Base-by-base conservation (phyloP, 2,329 filamentous ascomycete species). In the Colletotrichum orchidophilum region DNA sequence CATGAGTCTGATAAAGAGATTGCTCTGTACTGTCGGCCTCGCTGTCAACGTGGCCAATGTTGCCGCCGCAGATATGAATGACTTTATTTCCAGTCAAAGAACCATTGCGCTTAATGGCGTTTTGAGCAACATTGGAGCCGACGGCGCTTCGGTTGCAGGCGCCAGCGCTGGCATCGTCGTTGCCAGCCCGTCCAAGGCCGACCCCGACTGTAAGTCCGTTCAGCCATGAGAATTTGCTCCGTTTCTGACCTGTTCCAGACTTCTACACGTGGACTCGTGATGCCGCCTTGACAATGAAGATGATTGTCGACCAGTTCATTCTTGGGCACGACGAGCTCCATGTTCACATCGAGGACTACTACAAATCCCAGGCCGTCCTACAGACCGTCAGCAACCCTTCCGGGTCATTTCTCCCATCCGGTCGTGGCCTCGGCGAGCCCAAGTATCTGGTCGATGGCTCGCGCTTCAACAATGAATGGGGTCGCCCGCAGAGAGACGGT, bases 191-290 rank as follows among this genome's bases (percentile, higher is more conserved):
- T 87, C 85, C 9, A 87, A 81, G n/a, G 77, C 74, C 3, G 79
- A 86, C 74, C 88, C 88, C 1, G 80, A 89, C 74, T 91, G 87
- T 88, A 75, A 77, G 83, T 79, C 21, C 5, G 21, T 27, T 24
- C 18, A 21, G 9, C 1, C 5, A 13, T n/a, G n/a, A 46, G 1
- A 13, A 12, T 11, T 27, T 13, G 27, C 15, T 33, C 15, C 2
- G 24, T 26, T 35, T n/a, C 54, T 67, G 55, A 76, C 29, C 13
- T 86, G n/a, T 33, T 31, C 21, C 24, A 88, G 86, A 90, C 74
- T 89, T 84, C 77, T 89, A 85, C 73, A 88, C 87, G 0, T 90
- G 87, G 87, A 87, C 86, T 3, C 82, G 88, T 33, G 88, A 90
- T 76, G 83, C 87, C 0, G 86, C 86, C 9, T 75, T 90, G 60